These are phyloP conservation scores for Colletotrichum melonis DNA, from an alignment of 2,329 filamentous ascomycete species.

Conservation along the genomic window DNA sequence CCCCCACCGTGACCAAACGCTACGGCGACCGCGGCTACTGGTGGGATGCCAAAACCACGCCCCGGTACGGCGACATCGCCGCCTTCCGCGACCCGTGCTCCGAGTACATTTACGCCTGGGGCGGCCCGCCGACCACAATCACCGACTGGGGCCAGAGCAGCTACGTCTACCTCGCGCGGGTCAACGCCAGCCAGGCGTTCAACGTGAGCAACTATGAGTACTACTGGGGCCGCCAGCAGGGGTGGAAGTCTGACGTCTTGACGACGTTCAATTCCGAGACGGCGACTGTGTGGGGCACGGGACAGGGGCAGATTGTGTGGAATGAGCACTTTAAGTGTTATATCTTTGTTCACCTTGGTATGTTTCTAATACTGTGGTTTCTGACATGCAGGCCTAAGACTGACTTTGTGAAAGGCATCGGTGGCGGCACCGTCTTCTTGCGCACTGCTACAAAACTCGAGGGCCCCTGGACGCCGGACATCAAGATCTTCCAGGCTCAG, in stretches of 20 bases:
- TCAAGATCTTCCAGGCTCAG: conserved; percentile 47
- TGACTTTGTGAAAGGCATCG: not conserved
- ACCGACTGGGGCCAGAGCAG: conserved; percentile 37
- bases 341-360: conserved; percentile 47
- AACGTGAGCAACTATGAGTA: conserved; percentile 52
- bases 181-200: conserved; percentile 48
- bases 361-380: not conserved
- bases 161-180: conserved; percentile 51
- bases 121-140: conserved; percentile 48
- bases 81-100: conserved; percentile 51
- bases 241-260: conserved; percentile 49
- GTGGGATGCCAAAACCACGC: conserved; percentile 46
- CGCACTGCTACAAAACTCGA: conserved; percentile 44
- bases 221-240: conserved; percentile 51
- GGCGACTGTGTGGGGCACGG: conserved; percentile 50
- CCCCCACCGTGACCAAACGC: conserved; percentile 49
- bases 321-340: conserved; percentile 48
- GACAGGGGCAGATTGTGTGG: conserved; percentile 52
- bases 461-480: conserved; percentile 50
- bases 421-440: conserved; percentile 32
- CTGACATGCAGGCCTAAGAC: too few relatives aligned
- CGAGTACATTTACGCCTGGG: conserved; percentile 51
- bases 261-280: conserved; percentile 47
- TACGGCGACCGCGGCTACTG: conserved; percentile 47
- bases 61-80: conserved; percentile 52